Conservation (phyloP, 225 moss, liverwort and hornwort genomes). For the Pseudisothecium myosuroides region DNA sequence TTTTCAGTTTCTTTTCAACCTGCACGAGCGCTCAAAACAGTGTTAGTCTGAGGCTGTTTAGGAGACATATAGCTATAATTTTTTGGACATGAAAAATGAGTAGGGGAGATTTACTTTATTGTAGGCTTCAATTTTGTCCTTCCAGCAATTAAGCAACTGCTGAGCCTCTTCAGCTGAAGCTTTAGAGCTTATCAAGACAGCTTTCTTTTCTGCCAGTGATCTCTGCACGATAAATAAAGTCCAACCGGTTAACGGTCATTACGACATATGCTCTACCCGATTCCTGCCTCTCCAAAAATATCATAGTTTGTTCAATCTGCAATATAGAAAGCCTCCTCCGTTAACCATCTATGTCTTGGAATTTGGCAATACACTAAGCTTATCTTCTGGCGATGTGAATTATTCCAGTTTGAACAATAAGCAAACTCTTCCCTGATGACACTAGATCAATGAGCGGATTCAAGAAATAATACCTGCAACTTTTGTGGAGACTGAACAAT, state of each 20-base stretch:
- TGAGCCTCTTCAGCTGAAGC: constrained; percentile 68
- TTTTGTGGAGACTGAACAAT: constrained; percentile 86
- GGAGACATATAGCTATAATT: neutral
- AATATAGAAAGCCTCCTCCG: neutral
- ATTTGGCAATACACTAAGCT: neutral
- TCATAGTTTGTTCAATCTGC: neutral
- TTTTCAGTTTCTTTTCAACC: constrained; percentile 57
- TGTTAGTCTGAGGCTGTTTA: neutral
- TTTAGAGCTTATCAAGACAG: constrained; percentile 41
- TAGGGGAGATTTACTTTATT: constrained; percentile 29
- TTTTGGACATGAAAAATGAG: neutral
- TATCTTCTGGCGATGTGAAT: neutral
- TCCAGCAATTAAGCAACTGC: constrained; percentile 45
- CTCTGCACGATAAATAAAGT: constrained; percentile 18
- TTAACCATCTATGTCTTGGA: neutral
- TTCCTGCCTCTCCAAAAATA: neutral
- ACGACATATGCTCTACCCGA: neutral
- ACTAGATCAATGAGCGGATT: neutral
- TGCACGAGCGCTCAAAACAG: constrained; percentile 8
- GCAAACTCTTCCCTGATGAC: neutral
- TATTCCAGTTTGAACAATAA: neutral
- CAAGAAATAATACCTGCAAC: constrained; percentile 71
- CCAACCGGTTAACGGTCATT: neutral
- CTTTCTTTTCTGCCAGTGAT: constrained; percentile 57
- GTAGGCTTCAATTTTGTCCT: constrained; percentile 51